phyloP scores from a whole-genome alignment of 2,329 filamentous ascomycete species.

The Orbilia blumenaviensis region DNA sequence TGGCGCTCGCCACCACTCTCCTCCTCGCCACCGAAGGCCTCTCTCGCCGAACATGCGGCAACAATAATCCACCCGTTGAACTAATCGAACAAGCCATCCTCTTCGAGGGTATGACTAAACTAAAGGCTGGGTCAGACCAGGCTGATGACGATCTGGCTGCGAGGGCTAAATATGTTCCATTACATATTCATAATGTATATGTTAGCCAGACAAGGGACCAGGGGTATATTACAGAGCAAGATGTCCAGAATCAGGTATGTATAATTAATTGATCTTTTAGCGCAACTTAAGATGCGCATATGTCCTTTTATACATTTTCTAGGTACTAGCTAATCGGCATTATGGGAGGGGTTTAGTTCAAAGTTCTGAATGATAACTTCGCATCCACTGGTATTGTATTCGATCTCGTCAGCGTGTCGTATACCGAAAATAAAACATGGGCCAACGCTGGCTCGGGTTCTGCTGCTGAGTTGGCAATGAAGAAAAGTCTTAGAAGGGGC shows the following conservation, averaged over 20 bases:
- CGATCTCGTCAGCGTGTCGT: constrained; percentile 4
- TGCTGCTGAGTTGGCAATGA: constrained; percentile 1
- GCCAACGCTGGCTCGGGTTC: not conserved
- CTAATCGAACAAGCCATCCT: constrained; percentile 18
- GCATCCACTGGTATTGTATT: constrained; percentile 20
- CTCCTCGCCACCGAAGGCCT: not conserved
- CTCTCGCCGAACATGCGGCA: constrained; percentile 11
- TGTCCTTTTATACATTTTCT: not conserved
- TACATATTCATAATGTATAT: constrained; percentile 35
- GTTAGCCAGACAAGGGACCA: not conserved
- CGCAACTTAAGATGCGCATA: too few relatives aligned
- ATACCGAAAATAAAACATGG: constrained; percentile 20
- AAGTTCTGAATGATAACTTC: constrained; percentile 26
- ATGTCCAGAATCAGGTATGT: constrained; percentile 22
- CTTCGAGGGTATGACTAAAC: not conserved
- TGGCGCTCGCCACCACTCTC: not conserved
- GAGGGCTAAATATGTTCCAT: not conserved
- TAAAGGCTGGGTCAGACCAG: not conserved
- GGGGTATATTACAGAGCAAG: constrained; percentile 22
- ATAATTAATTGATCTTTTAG: not conserved
- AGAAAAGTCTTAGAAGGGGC: constrained; percentile 5
- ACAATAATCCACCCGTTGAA: not conserved
- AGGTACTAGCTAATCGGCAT: not conserved
- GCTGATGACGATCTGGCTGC: not conserved
- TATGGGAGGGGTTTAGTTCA: not conserved